These are phyloP conservation scores for Barnettozyma hawaiiensis DNA, from an alignment of 1,139 yeast genomes.

Conservation along the genomic window DNA sequence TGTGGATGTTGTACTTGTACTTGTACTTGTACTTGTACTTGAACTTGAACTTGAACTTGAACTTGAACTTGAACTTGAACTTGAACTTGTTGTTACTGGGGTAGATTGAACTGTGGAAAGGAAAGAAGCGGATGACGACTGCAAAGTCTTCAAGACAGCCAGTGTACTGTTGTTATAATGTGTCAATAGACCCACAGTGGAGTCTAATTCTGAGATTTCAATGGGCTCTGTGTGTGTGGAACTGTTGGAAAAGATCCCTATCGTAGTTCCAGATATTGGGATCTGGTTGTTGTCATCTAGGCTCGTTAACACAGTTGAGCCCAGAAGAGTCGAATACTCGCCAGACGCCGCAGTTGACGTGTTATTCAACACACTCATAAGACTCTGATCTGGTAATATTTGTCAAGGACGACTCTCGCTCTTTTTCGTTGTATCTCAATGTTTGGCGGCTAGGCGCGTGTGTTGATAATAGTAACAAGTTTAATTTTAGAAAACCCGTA, in stretches of 20 bases:
- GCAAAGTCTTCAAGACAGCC: not conserved
- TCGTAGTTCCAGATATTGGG: not conserved
- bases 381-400: not conserved
- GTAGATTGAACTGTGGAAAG: not conserved
- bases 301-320: constrained; percentile 6
- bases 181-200: not conserved
- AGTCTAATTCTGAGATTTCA: not conserved
- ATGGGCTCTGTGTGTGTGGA: not conserved
- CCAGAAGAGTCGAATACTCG: not conserved
- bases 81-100: not conserved
- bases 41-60: not conserved
- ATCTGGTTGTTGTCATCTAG: constrained; percentile 2
- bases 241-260: not conserved
- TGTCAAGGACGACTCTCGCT: not conserved
- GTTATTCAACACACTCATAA: not conserved
- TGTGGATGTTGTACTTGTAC: not conserved
- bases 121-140: not conserved
- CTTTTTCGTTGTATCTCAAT: too few species aligned
- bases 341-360: not conserved
- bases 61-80: not conserved
- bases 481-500: not conserved
- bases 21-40: not conserved
- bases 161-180: not conserved
- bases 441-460: too few species aligned
- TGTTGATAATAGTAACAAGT: too few species aligned